Conservation (phyloP, 345 rosid species). For the Boechera divaricarpa region DNA sequence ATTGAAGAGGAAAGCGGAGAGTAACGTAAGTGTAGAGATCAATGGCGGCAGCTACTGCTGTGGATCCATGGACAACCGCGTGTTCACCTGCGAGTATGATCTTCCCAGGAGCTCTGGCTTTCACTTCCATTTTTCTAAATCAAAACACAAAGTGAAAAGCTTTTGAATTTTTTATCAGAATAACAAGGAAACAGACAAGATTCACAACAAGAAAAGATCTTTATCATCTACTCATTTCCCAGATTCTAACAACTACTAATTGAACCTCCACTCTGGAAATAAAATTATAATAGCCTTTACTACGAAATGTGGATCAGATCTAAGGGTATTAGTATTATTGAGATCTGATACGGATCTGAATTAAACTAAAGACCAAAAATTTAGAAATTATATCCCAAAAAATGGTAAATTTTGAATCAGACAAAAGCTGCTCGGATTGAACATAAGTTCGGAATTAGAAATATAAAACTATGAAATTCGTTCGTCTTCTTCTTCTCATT, state of each 20-base stretch:
- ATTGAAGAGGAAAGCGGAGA: conserved; percentile 57
- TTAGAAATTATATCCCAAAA: background rate
- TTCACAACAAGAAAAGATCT: background rate
- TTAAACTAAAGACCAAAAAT: background rate
- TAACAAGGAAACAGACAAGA: background rate
- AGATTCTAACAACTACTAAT: background rate
- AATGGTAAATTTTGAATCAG: conserved; percentile 31
- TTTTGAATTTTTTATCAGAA: background rate
- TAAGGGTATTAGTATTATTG: conserved; percentile 17
- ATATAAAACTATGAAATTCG: background rate
- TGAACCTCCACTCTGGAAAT: background rate
- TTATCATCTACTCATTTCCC: background rate
- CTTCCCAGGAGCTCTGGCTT: conserved; percentile 92
- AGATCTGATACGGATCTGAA: conserved; percentile 34
- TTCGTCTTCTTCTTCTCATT: background rate
- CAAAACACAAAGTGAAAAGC: background rate
- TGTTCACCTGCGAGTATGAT: conserved; percentile 96
- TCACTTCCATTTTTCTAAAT: conserved; percentile 75
- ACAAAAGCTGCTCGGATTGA: conserved; percentile 30
- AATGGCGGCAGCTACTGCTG: conserved; percentile 93
- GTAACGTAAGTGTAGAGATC: conserved; percentile 73
- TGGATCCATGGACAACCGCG: conserved; percentile 94
- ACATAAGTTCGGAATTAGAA: background rate
- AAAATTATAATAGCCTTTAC: background rate
- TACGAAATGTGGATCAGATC: conserved; percentile 25